Base-by-base conservation (phyloP, 73 alveolate species). In the Paramecium primaurelia region DNA sequence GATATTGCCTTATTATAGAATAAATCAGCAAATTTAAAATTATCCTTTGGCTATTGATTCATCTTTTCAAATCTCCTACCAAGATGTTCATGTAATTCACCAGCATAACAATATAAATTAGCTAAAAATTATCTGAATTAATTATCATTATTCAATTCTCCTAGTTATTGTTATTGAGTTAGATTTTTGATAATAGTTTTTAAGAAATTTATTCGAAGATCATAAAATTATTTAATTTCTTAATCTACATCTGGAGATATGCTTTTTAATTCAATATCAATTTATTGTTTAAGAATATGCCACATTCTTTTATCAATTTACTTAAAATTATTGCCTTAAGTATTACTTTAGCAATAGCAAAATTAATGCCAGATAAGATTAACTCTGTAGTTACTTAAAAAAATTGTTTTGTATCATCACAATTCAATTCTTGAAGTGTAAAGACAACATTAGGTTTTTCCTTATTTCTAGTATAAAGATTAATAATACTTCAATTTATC, bases 271-370 rank as follows among this genome's bases (percentile, higher is more conserved):
- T 64, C 38, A 22, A 44, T 38, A 37, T 89, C 94, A 32, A 89
- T 89, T 73, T 71, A 59, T 26, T 42, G 14, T 22, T 44, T 89
- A 22, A 71, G 28, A 71, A 89, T 54, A 3, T 69, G 84, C 94
- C 94, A 89, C 22, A 89, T 20, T 49, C 94, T 38, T 37, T 89
- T 59, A 32, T 89, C 94, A 49, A 89, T 89, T 71, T 69, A 18
- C 84, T 64, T 32, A 28, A 22, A 12, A n/a, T 32, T 12, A 64
- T 64, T 64, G 14, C 20, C 22, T 25, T n/a, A 64, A 32, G 28
- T 28, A 7, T 64, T 64, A 64, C 84, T 45, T 89, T 71, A 37
- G 80, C 77, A 14, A 77, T 89, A 14, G 85, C 90, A 16, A 83
- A 71, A 51, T 89, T 85, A 20, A 89, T 71, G 7, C 88, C 94